Percentiles rank a stretch among this genome's conserved stretches.
Conservation (phyloP, 108 stramenopile species). For the Cyclotella baltica region DNA sequence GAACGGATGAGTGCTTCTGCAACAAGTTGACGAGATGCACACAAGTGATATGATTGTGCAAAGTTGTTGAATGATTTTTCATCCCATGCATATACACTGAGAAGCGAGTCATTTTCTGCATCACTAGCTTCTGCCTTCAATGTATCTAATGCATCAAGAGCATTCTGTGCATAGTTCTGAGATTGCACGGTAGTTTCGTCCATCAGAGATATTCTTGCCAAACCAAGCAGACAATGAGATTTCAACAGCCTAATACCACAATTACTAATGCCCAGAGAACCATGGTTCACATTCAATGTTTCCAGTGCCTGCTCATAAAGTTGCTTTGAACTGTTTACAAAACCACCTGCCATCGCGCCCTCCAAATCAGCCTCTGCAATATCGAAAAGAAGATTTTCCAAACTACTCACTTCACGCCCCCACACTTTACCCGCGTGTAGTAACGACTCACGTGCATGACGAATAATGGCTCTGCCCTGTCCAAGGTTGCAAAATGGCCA, state of each 20-base stretch:
- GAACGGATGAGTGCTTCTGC: slow-evolving; percentile 65
- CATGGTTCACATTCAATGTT: slow-evolving; percentile 4
- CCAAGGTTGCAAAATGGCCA: slow-evolving; percentile 68
- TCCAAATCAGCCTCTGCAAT: slow-evolving; percentile 77
- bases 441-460: slow-evolving; percentile 55
- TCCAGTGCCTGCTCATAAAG: slow-evolving; percentile 41
- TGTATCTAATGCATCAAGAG: slow-evolving; percentile 23
- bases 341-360: slow-evolving; percentile 58
- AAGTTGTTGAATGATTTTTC: slow-evolving; percentile 13
- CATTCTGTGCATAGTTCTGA: slow-evolving; percentile 25
- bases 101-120: background rate
- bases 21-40: slow-evolving; percentile 62
- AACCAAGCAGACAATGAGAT: slow-evolving; percentile 34
- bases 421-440: slow-evolving; percentile 37
- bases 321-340: slow-evolving; percentile 28
- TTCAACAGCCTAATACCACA: slow-evolving; percentile 3
- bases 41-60: slow-evolving; percentile 52
- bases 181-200: slow-evolving; percentile 10
- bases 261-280: background rate
- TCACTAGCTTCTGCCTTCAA: background rate
- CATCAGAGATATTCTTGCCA: slow-evolving; percentile 21
- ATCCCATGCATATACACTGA: slow-evolving; percentile 24
- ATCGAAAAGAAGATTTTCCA: slow-evolving; percentile 62
- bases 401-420: slow-evolving; percentile 37
- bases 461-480: slow-evolving; percentile 53